These are phyloP conservation scores for Sphaerulina populicola DNA, from an alignment of 2,329 filamentous ascomycete species.

Conservation along the genomic window DNA sequence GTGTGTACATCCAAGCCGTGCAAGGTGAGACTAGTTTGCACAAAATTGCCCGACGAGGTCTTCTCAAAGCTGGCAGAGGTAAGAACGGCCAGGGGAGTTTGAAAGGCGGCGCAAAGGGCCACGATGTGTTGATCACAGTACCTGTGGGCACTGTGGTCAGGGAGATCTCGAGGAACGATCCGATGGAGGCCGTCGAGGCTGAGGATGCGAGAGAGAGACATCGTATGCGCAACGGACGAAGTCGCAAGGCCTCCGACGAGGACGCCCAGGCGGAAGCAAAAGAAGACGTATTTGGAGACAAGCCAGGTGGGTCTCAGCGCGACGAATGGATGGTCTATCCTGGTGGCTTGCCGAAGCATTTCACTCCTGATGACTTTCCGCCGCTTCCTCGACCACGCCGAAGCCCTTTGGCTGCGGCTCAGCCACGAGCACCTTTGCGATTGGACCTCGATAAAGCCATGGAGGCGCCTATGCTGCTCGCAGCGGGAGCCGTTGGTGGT, in stretches of 20 bases:
- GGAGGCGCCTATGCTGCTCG: conserved; percentile 73
- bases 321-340: conserved; percentile 85
- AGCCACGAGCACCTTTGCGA: conserved; percentile 63
- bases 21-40: conserved; percentile 86
- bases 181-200: conserved; percentile 58
- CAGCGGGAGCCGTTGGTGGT: conserved; percentile 79
- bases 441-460: conserved; percentile 58
- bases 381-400: conserved; percentile 48
- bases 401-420: conserved; percentile 53
- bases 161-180: conserved; percentile 72
- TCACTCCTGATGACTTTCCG: conserved; percentile 52
- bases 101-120: conserved; percentile 67
- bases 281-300: neutral
- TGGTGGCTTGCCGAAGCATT: conserved; percentile 64
- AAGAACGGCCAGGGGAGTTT: conserved; percentile 68
- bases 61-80: conserved; percentile 66
- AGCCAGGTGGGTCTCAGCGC: conserved; percentile 1
- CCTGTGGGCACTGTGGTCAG: conserved; percentile 86
- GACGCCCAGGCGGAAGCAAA: conserved; percentile 28
- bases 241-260: conserved; percentile 34
- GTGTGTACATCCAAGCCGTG: conserved; percentile 87
- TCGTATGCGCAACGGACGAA: conserved; percentile 28
- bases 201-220: conserved; percentile 16
- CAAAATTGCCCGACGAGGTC: conserved; percentile 71
- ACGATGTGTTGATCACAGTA: conserved; percentile 80